Conservation (phyloP, 108 stramenopile genomes). For the Pseudonitzschia delicatissima region DNA sequence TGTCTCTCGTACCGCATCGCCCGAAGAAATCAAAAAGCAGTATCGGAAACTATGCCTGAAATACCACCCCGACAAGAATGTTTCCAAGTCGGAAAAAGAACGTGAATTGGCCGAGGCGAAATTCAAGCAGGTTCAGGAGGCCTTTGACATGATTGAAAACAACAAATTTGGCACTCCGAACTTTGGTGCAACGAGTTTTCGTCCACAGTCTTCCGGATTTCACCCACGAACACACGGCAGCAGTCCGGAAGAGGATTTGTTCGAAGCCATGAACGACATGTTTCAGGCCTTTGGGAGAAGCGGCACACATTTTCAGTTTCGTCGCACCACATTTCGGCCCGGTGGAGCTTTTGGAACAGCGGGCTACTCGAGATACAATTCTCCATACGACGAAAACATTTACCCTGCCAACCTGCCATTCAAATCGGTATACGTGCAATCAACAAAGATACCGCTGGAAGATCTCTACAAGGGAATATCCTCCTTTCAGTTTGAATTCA, state of each 20-base stretch:
- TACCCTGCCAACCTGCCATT: slow-evolving; percentile 8
- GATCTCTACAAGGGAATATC: slow-evolving; percentile 49
- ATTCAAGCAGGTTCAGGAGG: slow-evolving; percentile 77
- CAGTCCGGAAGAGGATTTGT: slow-evolving; percentile 18
- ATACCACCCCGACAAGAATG: slow-evolving; percentile 79
- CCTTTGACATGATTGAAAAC: slow-evolving; percentile 63
- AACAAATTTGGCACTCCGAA: no score
- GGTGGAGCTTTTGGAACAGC: no score
- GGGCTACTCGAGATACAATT: background rate
- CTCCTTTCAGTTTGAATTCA: slow-evolving; percentile 32
- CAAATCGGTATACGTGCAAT: slow-evolving; percentile 66
- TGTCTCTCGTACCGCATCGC: slow-evolving; percentile 34
- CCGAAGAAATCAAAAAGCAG: slow-evolving; percentile 54
- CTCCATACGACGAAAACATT: background rate
- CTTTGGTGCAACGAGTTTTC: no score
- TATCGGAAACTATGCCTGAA: slow-evolving; percentile 65
- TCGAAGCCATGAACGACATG: slow-evolving; percentile 24
- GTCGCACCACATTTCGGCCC: no score
- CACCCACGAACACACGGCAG: no score
- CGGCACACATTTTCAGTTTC: background rate
- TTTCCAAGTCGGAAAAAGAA: slow-evolving; percentile 25
- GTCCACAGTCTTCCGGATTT: no score
- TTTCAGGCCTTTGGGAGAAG: slow-evolving; percentile 21
- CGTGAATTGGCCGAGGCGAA: slow-evolving; percentile 41
- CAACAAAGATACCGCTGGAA: slow-evolving; percentile 51